Base-by-base conservation (phyloP, 129 eudicot genomes). In the Arctium minus region DNA sequence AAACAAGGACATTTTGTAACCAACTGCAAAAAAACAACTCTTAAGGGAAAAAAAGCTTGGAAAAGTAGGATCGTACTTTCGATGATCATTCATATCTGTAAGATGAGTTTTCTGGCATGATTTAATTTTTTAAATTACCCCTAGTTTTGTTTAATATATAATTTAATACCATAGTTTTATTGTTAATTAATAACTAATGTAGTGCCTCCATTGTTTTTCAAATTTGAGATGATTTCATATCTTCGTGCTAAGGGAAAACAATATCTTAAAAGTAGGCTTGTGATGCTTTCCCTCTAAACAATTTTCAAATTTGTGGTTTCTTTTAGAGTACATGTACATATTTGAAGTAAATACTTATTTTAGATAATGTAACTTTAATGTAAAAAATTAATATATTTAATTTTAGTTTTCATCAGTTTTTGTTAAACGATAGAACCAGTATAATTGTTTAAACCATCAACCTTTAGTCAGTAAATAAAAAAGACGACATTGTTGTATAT, bases 261-360 rank as follows among this genome's bases (percentile, higher is more conserved):
- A 65, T 65, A 65, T 65, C 40, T 78, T 78, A 71, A 38, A 65
- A 78, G 81, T 65, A 64, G 62, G 71, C 62, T 64, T n/a, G 74
- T 18, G 38, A 27, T 78, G 81, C 62, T 12, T 78, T 78, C 64
- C 62, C 81, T 62, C 73, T 8, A 53, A 53, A 36, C 67, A 5
- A 2, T 37, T 67, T 78, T 27, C 29, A 65, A 77, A 37, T 37
- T 37, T 38, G 3, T 38, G 13, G 81, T 78, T 78, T 62, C 35
- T n/a, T 60, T n/a, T 36, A 37, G 2, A 18, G 2, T 53, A 53
- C 4, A 53, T 15, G 65, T 53, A 60, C 6, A 12, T 15, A 50
- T 11, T 11, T 12, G 9, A 46, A 48, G 8, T 39, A 5, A 48
- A 12, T 48, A 12, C 60, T 44, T 44, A 0, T 44, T 2, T 44